Base-by-base conservation (phyloP, 169 alveolate genomes). In the Eimeria zaria region DNA sequence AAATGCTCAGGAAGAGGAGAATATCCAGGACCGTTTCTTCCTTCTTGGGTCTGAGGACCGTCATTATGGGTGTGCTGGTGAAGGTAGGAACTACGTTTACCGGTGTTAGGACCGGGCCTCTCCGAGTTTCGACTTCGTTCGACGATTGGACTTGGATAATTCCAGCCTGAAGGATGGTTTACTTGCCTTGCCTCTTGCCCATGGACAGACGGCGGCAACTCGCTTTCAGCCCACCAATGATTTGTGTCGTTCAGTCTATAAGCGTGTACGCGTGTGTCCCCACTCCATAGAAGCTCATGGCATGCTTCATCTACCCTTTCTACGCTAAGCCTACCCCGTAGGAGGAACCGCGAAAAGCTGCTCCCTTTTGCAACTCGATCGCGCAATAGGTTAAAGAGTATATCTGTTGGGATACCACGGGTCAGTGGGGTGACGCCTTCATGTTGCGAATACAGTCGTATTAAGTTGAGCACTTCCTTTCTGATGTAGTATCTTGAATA, bases 231-330 rank as follows among this genome's bases (percentile, higher is more conserved):
- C 91, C 91, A 83, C 91, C 91, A 83, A 58, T 83, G 91, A 41
- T 83, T 83, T n/a, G 91, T 22, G 33, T 83, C 91, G 74, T 83
- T 53, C 12, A 83, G 55, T 22, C 74, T 51, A 36, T 83, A 83
- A 27, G 91, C 69, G 22, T 83, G 91, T 22, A 83, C 91, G 12
- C 91, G 55, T 83, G 91, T 58, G 30, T 83, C 55, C 55, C 76
- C 76, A 0, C 22, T 36, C 71, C 74, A 83, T 36, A 83, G 91
- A 12, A 83, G 91, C 33, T 83, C 91, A 39, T 83, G 91, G 91
- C 91, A 83, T 83, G 91, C 91, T 30, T 83, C 91, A 5, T 83
- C 91, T 53, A 83, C 91, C 30, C 69, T 74, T 9, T 58, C 91
- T 20, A 83, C 55, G 33, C 76, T 83, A 53, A 83, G 91, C 16